A percentile compares a stretch with the other conserved stretches of the same genome.
These are phyloP conservation scores for Flaveria bidentis DNA, from an alignment of 129 eudicot species.

Conservation along the genomic window DNA sequence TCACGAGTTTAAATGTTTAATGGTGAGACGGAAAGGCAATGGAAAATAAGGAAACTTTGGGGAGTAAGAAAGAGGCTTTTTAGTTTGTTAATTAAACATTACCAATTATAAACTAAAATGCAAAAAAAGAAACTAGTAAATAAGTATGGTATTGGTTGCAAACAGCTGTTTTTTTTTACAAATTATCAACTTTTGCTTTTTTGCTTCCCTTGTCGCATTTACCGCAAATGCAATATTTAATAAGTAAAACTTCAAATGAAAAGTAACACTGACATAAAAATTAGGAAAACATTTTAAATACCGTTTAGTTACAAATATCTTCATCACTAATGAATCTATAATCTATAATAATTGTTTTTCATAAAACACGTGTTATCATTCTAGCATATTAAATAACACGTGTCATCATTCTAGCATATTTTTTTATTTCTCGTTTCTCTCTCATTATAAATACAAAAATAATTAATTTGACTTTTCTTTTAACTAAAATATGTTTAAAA, in stretches of 20 bases:
- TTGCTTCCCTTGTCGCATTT: not conserved
- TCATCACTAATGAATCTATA: not conserved
- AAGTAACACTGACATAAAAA: not conserved
- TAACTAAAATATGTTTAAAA: too few relatives aligned
- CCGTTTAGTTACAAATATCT: not conserved
- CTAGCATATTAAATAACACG: too few relatives aligned
- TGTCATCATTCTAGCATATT: too few relatives aligned
- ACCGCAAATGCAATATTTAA: not conserved
- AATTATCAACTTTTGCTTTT: conserved; percentile 1
- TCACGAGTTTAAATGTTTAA: not conserved
- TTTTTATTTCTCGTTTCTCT: too few relatives aligned
- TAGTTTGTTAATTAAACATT: not conserved
- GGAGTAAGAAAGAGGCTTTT: not conserved
- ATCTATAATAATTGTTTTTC: too few relatives aligned
- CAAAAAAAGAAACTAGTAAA: not conserved
- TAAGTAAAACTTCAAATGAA: not conserved
- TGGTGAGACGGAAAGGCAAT: not conserved
- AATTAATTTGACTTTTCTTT: too few relatives aligned
- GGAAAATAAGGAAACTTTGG: not conserved
- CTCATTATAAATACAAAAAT: too few relatives aligned
- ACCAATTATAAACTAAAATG: not conserved
- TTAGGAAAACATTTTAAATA: not conserved
- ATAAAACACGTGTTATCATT: too few relatives aligned
- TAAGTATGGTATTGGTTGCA: not conserved
- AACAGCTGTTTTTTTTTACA: conserved; percentile 7